Conservation (phyloP, 73 alveolate genomes). For the Paramecium pentaurelia region DNA sequence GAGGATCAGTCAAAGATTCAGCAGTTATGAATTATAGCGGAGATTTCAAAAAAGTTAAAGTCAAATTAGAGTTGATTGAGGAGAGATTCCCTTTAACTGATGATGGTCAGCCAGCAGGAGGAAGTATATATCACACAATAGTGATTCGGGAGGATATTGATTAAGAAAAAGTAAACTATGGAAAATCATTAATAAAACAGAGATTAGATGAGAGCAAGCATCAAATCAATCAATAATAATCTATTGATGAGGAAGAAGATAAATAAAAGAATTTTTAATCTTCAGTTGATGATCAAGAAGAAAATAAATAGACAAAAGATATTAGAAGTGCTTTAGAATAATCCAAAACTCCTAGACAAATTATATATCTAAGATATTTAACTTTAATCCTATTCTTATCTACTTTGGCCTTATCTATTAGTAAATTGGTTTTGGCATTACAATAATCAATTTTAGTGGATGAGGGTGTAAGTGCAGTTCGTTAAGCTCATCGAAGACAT, state of each 20-base stretch:
- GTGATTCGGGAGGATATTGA: background rate
- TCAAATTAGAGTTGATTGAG: background rate
- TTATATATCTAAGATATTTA: background rate
- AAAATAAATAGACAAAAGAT: conserved; percentile 33
- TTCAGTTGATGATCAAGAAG: conserved; percentile 42
- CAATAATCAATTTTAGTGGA: background rate
- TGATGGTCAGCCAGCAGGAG: background rate
- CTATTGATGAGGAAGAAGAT: conserved; percentile 20
- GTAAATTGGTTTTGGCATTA: conserved; percentile 18
- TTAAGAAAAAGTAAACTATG: background rate
- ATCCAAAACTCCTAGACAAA: conserved; percentile 40
- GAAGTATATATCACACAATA: background rate
- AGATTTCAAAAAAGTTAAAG: background rate
- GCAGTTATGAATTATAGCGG: background rate
- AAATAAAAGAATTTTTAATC: background rate
- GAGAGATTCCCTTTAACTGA: background rate
- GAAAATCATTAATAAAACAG: background rate
- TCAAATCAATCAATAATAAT: background rate
- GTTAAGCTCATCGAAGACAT: conserved; percentile 19
- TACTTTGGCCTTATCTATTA: conserved; percentile 17
- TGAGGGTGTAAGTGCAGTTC: conserved; percentile 54
- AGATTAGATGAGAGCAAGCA: background rate
- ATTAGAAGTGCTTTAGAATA: conserved; percentile 37
- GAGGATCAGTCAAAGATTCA: background rate
- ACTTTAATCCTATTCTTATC: conserved; percentile 4